Evolutionary conservation across 139 green algal genomes (phyloP).

Genomic region (Coccomyxa sp.): DNA sequence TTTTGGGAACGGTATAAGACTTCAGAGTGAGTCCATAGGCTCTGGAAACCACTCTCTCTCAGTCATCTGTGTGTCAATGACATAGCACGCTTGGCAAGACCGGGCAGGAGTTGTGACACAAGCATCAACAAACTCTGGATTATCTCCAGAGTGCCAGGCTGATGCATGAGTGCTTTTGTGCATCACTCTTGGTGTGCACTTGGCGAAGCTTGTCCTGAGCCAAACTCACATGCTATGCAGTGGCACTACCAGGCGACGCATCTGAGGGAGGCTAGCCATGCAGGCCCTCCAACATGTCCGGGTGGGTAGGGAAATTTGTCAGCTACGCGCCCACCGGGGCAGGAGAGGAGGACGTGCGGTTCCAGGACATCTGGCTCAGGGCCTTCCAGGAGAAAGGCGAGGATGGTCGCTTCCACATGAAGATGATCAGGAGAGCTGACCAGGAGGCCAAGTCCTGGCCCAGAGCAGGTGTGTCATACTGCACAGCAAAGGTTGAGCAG

Average conservation of each 20-base stretch:
- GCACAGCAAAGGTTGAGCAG: no score
- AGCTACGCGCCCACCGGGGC: not conserved
- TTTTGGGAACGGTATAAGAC: not conserved
- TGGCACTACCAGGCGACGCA: no score
- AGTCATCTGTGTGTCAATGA: no score
- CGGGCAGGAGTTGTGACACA: no score
- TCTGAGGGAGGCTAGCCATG: no score
- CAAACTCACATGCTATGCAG: no score
- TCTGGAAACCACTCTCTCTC: no score
- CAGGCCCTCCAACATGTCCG: not conserved
- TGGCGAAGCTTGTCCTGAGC: no score
- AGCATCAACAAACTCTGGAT: no score
- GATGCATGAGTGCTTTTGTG: not conserved
- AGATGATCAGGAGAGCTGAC: conserved; percentile 8
- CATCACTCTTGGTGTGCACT: no score
- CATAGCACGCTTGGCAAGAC: not conserved
- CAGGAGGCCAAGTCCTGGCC: conserved; percentile 1
- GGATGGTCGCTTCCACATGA: not conserved
- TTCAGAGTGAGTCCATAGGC: not conserved
- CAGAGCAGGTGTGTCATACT: not conserved
- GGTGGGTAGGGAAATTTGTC: conserved; percentile 7
- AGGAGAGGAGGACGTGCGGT: not conserved
- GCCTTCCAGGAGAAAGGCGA: not conserved
- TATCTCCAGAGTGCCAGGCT: not conserved
- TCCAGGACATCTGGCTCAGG: conserved; percentile 5